Conservation (phyloP, 1,284 basidiomycete genomes). For the Mycena citricolor region DNA sequence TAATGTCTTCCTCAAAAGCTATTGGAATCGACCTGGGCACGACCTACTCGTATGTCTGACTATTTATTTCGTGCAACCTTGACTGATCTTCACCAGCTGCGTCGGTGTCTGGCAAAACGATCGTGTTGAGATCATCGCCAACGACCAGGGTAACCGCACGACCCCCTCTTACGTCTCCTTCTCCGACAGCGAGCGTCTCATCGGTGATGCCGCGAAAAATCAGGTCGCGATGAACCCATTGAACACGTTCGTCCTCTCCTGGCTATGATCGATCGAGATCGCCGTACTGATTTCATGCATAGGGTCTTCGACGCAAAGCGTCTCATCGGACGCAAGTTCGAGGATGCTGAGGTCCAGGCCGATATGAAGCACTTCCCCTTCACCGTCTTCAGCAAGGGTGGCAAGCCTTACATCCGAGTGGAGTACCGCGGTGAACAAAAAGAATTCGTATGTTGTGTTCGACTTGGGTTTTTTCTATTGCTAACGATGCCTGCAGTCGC, state of each 20-base stretch:
- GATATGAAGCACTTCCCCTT: constrained; percentile 98
- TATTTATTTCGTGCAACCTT: not conserved
- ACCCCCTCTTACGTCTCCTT: constrained; percentile 82
- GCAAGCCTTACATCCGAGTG: constrained; percentile 89
- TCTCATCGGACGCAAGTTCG: constrained; percentile 85
- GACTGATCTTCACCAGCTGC: constrained; percentile 44
- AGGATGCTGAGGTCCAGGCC: constrained; percentile 87
- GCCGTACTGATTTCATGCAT: constrained; percentile 19
- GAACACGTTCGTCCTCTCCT: constrained; percentile 53
- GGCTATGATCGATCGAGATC: constrained; percentile 15
- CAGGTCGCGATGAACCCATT: constrained; percentile 85
- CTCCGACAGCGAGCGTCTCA: constrained; percentile 75
- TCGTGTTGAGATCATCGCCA: constrained; percentile 84
- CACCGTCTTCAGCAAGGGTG: constrained; percentile 78
- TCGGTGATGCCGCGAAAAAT: constrained; percentile 95
- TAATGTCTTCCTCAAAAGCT: constrained; percentile 32
- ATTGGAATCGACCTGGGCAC: constrained; percentile 8
- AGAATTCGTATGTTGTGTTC: constrained; percentile 72
- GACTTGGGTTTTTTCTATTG: constrained; percentile 1
- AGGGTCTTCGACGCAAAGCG: constrained; percentile 88
- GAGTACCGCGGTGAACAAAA: constrained; percentile 91
- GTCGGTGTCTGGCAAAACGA: constrained; percentile 88
- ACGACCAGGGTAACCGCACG: constrained; percentile 86
- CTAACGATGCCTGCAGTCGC: constrained; percentile 45
- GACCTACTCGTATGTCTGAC: constrained; percentile 2